Evolutionary conservation across 2,329 filamentous ascomycete genomes (phyloP), one percentile per base, ranked within the genome.

Genomic region (Escovopsis weberi): DNA sequence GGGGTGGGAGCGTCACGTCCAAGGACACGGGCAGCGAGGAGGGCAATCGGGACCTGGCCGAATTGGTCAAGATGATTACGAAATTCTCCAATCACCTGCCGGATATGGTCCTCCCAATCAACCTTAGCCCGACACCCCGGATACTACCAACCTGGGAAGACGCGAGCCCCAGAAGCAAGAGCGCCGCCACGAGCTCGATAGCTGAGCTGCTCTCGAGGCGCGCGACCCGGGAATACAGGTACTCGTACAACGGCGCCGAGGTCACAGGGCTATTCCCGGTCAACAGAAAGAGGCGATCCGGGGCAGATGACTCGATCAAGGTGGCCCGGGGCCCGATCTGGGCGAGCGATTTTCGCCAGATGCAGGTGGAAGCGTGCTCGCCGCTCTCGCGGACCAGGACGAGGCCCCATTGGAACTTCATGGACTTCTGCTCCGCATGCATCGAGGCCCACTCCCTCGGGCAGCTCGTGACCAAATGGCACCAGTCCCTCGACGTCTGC

Each of bases 81-180:
- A 65, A 70, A 2, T 94, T 94, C 51, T 71, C 79, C 2, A 63
- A 79, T 48, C 75, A 82, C 53, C 66, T 94, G 12, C 85, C 85
- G 1, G 76, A 88, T 48, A 88, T 94, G 83, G 77, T 86, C 48
- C 62, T 94, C 18, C 82, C 84, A 0, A 83, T 94, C 63, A 94
- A 94, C 55, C 68, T 84, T 18, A 74, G 82, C 15, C 45, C 50
- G 9, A 48, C 52, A 7, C 61, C 62, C 12, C 56, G 61, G 4
- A 50, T 64, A n/a, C 49, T 64, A 5, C 60, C 61, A 1, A 77
- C 83, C 0, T 78, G 80, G 63, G 77, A 84, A 44, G 75, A 83
- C 44, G 66, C 50, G 12, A 47, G 37, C 32, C 35, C 38, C 12
- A 46, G 44, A 37, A 38, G 28, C 37, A 37, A 26, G 46, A 48